These are phyloP conservation scores for Aspergillus luchuensis DNA, from an alignment of 2,329 filamentous ascomycete species.

Conservation along the genomic window DNA sequence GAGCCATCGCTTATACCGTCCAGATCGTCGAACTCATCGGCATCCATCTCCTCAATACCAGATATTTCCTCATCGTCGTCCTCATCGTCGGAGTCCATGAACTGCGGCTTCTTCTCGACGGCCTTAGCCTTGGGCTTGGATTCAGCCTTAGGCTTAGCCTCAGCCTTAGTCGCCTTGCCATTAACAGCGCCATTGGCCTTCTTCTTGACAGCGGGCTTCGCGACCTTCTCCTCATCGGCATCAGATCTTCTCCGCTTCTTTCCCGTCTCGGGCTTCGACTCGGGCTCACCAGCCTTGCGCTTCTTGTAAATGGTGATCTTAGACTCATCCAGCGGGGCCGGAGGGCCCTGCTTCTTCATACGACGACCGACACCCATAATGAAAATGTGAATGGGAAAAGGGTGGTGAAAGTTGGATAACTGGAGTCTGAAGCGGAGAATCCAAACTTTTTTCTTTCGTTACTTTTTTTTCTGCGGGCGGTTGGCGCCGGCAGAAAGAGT, in stretches of 20 bases:
- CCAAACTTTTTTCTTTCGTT: slow-evolving; percentile 33
- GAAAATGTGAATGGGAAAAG: slow-evolving; percentile 23
- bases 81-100: slow-evolving; percentile 37
- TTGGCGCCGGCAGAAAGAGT: slow-evolving; percentile 26
- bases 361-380: slow-evolving; percentile 87
- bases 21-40: slow-evolving; percentile 51
- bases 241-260: slow-evolving; percentile 66
- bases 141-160: slow-evolving; percentile 34
- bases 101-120: slow-evolving; percentile 27
- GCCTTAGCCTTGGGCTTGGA: slow-evolving; percentile 23
- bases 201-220: slow-evolving; percentile 42
- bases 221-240: slow-evolving; percentile 47
- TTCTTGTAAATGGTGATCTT: slow-evolving; percentile 67
- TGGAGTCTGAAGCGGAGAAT: slow-evolving; percentile 18
- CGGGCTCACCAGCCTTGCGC: slow-evolving; percentile 76
- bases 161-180: slow-evolving; percentile 23
- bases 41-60: slow-evolving; percentile 33
- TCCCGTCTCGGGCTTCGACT: slow-evolving; percentile 54
- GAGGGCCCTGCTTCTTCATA: slow-evolving; percentile 93
- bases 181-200: slow-evolving; percentile 29
- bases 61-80: slow-evolving; percentile 43
- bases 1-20: slow-evolving; percentile 46
- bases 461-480: slow-evolving; percentile 34
- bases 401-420: slow-evolving; percentile 12
- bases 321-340: slow-evolving; percentile 75